Evolutionary conservation across 2,329 filamentous ascomycete genomes (phyloP), one percentile per base, ranked within the genome.

Genomic region (Microdochium trichocladiopsis): DNA sequence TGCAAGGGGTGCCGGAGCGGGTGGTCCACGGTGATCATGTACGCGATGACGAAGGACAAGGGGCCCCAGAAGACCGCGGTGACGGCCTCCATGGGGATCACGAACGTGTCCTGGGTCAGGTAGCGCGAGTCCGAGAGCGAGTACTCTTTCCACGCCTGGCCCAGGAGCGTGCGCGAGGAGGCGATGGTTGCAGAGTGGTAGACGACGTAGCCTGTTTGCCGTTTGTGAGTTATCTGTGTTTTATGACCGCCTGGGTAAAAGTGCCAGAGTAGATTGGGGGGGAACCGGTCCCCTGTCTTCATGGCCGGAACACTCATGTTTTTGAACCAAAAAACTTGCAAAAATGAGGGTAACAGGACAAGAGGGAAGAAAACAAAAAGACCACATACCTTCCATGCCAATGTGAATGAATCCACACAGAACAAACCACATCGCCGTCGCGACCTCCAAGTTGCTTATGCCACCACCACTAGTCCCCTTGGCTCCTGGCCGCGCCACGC

Each of bases 341-440:
- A n/a, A n/a, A n/a, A n/a, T n/a, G n/a, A n/a, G n/a, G n/a, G n/a
- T n/a, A n/a, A n/a, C n/a, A n/a, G n/a, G n/a, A n/a, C 28, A 25
- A 48, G n/a, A 36, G 9, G 22, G 16, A 33, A 22, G 25, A 14
- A n/a, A 45, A 28, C n/a, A 48, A 10, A 24, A 33, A 31, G 25
- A 52, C 47, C 47, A 53, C 52, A 28, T 56, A 69, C 68, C 70
- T 59, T 77, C 73, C 37, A 76, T 69, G 57, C 72, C 66, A 22
- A 72, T 50, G 55, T 74, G 71, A 54, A 73, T 74, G 55, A 58
- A 78, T 66, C 71, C 79, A 77, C 86, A 88, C 14, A 93, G 74
- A 22, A 86, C 77, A 66, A 92, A 92, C 89, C 89, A 93, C 69
- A 90, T 69, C 22, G 86, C 79, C 4, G 79, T 79, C 12, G 77